phyloP scores from a whole-genome alignment of 148 eudicot genomes.

The Polygonum maritimum region DNA sequence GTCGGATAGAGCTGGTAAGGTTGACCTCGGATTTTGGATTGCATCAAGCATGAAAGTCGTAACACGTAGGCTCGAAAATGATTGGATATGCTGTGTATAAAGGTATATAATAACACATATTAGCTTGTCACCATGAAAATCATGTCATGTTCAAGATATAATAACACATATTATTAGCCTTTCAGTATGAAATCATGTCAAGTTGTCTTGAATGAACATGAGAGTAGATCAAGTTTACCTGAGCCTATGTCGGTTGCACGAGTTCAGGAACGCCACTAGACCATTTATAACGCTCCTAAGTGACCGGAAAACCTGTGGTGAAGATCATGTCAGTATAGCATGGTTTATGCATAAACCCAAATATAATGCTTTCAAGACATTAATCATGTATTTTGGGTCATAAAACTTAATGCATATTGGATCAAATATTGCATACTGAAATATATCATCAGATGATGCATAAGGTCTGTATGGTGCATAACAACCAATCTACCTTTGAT shows the following conservation, averaged over 20 bases:
- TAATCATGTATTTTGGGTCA: too few species aligned
- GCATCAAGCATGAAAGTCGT: not conserved
- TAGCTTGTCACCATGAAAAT: not conserved
- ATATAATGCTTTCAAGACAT: too few species aligned
- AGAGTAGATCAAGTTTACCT: constrained; percentile 32
- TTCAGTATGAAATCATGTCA: not conserved
- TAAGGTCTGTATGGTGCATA: too few species aligned
- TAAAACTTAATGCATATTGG: too few species aligned
- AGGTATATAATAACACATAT: not conserved
- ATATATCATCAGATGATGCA: too few species aligned
- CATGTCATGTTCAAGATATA: not conserved
- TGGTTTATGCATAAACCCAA: too few species aligned
- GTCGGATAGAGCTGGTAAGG: not conserved
- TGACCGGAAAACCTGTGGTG: constrained; percentile 65
- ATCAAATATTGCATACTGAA: too few species aligned
- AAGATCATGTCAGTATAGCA: not conserved
- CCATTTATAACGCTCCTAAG: constrained; percentile 69
- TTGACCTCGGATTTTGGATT: not conserved
- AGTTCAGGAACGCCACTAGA: constrained; percentile 60
- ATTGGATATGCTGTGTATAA: not conserved
- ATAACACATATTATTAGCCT: not conserved
- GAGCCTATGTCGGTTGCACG: constrained; percentile 89
- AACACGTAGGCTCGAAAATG: not conserved
- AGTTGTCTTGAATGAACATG: not conserved
- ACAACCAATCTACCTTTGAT: not conserved